A percentile compares a stretch with the other conserved stretches of the same genome.
Conservation (phyloP, 176 grass and related monocot species). For the Leersia perrieri region DNA sequence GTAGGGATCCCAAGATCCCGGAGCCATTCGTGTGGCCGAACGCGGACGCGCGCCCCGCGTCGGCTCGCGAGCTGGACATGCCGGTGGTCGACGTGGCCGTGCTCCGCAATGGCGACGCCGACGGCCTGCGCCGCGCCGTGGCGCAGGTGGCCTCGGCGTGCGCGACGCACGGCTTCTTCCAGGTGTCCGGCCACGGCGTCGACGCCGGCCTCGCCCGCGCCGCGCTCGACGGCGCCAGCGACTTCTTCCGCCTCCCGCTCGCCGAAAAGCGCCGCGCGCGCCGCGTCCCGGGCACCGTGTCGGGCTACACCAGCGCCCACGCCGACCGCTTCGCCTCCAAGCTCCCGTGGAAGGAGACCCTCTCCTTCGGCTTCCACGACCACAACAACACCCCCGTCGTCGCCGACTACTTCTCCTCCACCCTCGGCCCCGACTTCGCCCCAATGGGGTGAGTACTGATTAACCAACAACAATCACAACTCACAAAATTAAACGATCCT, state of each 20-base stretch:
- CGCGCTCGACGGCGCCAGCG: conserved; percentile 46
- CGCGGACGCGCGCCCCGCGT: conserved; percentile 30
- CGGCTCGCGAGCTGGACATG: conserved; percentile 30
- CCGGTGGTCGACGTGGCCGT: conserved; percentile 69
- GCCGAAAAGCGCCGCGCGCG: conserved; percentile 52
- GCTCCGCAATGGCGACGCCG: conserved; percentile 45
- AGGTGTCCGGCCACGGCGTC: conserved; percentile 70
- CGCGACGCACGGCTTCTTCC: conserved; percentile 78
- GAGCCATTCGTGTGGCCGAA: conserved; percentile 69
- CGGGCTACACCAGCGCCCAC: conserved; percentile 84
- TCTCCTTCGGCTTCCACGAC: conserved; percentile 73
- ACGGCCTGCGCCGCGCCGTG: conserved; percentile 31
- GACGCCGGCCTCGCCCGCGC: conserved; percentile 28
- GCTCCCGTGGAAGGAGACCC: conserved; percentile 96
- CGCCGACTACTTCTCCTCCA: conserved; percentile 71
- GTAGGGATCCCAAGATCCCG: conserved; percentile 54
- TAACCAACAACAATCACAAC: neutral
- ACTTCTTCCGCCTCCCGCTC: conserved; percentile 73
- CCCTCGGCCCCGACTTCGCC: conserved; percentile 62
- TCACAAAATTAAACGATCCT: neutral
- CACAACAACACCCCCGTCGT: conserved; percentile 32
- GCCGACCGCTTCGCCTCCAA: conserved; percentile 76
- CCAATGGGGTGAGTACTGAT: conserved; percentile 55
- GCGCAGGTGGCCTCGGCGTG: conserved; percentile 53
- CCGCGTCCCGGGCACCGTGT: conserved; percentile 57